These are phyloP conservation scores for Coix lacrymajobi DNA, from an alignment of 176 grass and related monocot genomes.

Conservation along the genomic window DNA sequence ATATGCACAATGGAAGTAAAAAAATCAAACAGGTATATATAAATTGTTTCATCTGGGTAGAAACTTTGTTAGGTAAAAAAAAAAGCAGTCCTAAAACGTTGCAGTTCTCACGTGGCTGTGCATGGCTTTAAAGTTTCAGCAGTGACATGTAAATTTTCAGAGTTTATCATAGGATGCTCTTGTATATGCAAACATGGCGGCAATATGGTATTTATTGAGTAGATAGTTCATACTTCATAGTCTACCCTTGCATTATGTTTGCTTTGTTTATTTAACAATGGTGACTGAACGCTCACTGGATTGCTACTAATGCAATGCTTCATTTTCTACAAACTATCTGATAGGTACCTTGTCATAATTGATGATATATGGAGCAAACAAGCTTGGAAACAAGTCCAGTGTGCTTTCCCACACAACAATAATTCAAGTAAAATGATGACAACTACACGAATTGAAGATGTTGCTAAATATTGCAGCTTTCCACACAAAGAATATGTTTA, in stretches of 20 bases:
- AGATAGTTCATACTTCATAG: background rate
- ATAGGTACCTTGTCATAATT: slow-evolving; percentile 32
- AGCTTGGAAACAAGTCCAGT: slow-evolving; percentile 18
- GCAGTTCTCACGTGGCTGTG: background rate
- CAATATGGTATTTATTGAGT: background rate
- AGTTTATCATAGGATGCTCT: background rate
- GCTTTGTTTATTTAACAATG: background rate
- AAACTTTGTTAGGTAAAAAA: background rate
- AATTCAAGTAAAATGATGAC: slow-evolving; percentile 22
- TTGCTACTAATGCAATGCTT: background rate
- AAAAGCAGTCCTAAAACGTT: background rate
- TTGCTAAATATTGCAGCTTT: slow-evolving; percentile 25
- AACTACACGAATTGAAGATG: slow-evolving; percentile 27
- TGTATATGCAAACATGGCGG: background rate
- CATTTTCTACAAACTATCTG: background rate
- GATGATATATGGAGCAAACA: slow-evolving; percentile 37
- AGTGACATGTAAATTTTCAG: background rate
- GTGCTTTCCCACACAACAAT: slow-evolving; percentile 19
- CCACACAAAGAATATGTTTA: background rate
- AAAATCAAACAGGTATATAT: background rate
- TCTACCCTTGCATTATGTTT: background rate
- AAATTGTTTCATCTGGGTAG: background rate
- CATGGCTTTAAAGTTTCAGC: background rate
- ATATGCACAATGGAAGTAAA: background rate
- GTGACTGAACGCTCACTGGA: background rate